Percentiles rank a stretch among this genome's conserved stretches.
phyloP scores from a whole-genome alignment of 176 grass and related monocot genomes.

The Ensete glaucum region DNA sequence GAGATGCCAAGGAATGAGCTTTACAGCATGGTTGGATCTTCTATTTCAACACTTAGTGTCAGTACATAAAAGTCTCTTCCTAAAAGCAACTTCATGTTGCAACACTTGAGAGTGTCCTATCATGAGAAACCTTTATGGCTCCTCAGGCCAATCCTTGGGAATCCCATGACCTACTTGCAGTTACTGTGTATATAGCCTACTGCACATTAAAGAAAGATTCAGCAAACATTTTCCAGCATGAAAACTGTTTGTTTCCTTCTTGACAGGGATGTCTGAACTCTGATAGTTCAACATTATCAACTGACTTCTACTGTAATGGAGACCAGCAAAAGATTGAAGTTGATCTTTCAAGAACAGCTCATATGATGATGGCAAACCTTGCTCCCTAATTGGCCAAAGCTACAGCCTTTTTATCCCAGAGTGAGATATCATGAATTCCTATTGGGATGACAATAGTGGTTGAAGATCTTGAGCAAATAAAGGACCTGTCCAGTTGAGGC shows the following conservation, averaged over 20 bases:
- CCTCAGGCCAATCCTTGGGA: too few species aligned
- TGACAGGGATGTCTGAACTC: too few species aligned
- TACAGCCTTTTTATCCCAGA: background rate
- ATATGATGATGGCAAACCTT: background rate
- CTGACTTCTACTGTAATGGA: background rate
- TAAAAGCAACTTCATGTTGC: too few species aligned
- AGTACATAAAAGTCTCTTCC: too few species aligned
- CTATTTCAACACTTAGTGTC: too few species aligned
- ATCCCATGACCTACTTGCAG: too few species aligned
- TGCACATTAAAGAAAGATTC: background rate
- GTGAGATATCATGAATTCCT: background rate
- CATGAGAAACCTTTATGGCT: too few species aligned
- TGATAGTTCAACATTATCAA: too few species aligned
- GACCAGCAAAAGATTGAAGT: background rate
- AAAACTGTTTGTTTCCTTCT: background rate
- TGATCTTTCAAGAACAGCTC: background rate
- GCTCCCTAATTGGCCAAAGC: background rate
- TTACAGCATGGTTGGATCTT: background rate
- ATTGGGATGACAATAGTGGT: background rate
- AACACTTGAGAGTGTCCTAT: too few species aligned
- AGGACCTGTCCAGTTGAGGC: background rate
- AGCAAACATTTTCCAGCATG: too few species aligned
- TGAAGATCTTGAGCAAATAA: background rate
- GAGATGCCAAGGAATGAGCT: background rate
- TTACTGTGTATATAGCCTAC: background rate